These are phyloP conservation scores for Lentinus polychrous DNA, from an alignment of 1,284 basidiomycete species.

Conservation along the genomic window DNA sequence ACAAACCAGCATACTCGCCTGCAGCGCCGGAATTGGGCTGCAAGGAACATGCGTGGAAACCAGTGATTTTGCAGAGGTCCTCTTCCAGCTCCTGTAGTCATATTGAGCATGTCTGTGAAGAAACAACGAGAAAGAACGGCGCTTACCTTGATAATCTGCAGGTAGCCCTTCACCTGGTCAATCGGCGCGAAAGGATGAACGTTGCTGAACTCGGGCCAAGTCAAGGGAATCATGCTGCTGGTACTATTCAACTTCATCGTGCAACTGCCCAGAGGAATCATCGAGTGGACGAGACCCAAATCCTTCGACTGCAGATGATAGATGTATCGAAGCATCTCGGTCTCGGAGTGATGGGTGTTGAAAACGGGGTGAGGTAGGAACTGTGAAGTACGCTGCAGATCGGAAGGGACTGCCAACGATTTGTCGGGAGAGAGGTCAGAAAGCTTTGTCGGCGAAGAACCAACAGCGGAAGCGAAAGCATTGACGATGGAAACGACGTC, in stretches of 20 bases:
- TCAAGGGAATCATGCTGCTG: slow-evolving; percentile 94
- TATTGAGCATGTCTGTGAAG: slow-evolving; percentile 8
- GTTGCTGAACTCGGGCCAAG: slow-evolving; percentile 85
- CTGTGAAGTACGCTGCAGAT: slow-evolving; percentile 64
- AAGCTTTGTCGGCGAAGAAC: slow-evolving; percentile 33
- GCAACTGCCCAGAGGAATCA: slow-evolving; percentile 96
- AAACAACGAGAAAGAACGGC: background rate
- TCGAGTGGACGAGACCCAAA: slow-evolving; percentile 89
- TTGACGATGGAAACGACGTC: slow-evolving; percentile 79
- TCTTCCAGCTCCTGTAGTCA: slow-evolving; percentile 73
- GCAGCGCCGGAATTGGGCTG: slow-evolving; percentile 98
- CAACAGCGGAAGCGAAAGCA: slow-evolving; percentile 66
- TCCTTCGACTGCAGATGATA: slow-evolving; percentile 93
- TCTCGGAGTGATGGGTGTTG: slow-evolving; percentile 94
- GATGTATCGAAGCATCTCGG: slow-evolving; percentile 96
- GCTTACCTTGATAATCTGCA: slow-evolving; percentile 68
- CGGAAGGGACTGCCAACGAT: slow-evolving; percentile 41
- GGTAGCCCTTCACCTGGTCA: slow-evolving; percentile 89
- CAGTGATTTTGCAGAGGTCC: slow-evolving; percentile 91
- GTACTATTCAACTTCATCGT: slow-evolving; percentile 98
- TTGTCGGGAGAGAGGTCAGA: slow-evolving; percentile 34
- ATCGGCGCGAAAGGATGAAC: slow-evolving; percentile 92
- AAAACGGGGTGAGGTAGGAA: slow-evolving; percentile 89
- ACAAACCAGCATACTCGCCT: slow-evolving; percentile 93
- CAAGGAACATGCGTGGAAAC: slow-evolving; percentile 90